Base-by-base conservation (phyloP, 192 early-diverging fungal species). In the Linnemannia schmuckeri region DNA sequence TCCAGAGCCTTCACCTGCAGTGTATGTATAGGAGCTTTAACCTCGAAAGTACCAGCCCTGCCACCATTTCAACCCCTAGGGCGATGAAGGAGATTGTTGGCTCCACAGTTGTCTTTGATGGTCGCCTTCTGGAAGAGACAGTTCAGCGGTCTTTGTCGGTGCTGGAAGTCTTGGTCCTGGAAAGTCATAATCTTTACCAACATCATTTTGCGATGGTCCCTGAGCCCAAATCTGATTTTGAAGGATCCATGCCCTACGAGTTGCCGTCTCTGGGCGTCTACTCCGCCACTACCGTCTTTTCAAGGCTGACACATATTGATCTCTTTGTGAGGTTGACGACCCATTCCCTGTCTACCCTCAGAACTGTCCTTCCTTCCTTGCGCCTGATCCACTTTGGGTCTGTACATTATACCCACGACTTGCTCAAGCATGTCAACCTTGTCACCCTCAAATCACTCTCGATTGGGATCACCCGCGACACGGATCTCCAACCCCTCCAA, bases 381-480 rank as follows among this genome's bases (percentile, higher is more conserved):
- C 61, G 61, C 27, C 61, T 63, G 61, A 63, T 63, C 61, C 61
- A 63, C 61, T 63, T 63, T 63, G 61, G 61, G 0, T 63, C 61
- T 9, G 61, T 63, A 0, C 61, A 63, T 9, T 63, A 63, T 27
- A 63, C 27, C 61, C 9, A 30, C 30, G 61, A 63, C 27, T 27
- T 63, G 5, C 61, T 63, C 61, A 63, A 63, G 61, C 27, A 63
- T 30, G 61, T 63, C 61, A 63, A 63, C 27, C 33, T 63, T 30
- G 61, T 27, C 3, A 63, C 61, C 24, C 27, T 63, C 12, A 63
- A 63, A 30, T 63, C 61, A 4, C 61, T 63, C 10, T 63, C 61
- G 10, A 63, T 63, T 10, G 61, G 61, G 9, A 63, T 63, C 27
- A 63, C 9, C 9, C n/a, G 9, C n/a, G 61, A 63, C 9, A 63